Conservation (phyloP, 768 basidiomycete genomes). For the Cystofilobasidium macerans region DNA sequence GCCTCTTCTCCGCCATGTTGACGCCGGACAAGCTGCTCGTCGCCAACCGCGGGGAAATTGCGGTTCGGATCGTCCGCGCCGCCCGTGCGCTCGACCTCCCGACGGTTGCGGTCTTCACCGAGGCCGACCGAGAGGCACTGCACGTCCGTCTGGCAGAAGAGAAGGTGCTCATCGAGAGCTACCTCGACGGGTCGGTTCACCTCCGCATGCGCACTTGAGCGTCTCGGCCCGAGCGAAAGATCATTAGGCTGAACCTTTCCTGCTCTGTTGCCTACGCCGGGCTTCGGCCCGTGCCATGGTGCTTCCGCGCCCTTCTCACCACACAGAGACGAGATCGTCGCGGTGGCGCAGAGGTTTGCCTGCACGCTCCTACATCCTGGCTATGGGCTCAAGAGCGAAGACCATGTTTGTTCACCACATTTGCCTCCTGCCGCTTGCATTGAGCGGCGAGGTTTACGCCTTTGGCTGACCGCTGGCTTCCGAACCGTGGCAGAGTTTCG, state of each 20-base stretch:
- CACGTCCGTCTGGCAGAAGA: slow-evolving; percentile 53
- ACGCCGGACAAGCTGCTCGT: slow-evolving; percentile 45
- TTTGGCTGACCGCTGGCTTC: neutral
- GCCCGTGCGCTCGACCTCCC: slow-evolving; percentile 47
- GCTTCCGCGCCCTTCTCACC: neutral
- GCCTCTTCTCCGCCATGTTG: too few species aligned
- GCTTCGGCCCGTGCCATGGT: neutral
- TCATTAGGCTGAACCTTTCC: neutral
- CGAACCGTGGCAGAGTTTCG: slow-evolving; percentile 45
- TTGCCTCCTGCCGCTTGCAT: neutral
- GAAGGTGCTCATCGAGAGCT: slow-evolving; percentile 31
- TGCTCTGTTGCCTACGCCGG: too few species aligned
- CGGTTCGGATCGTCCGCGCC: slow-evolving; percentile 52
- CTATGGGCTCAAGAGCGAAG: slow-evolving; percentile 58
- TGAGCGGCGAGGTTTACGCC: neutral
- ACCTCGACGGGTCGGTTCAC: neutral
- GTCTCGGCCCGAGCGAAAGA: too few species aligned
- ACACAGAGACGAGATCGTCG: slow-evolving; percentile 38
- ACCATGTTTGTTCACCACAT: slow-evolving; percentile 34
- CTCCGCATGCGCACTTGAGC: too few species aligned
- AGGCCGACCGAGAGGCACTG: slow-evolving; percentile 49
- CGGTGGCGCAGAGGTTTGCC: slow-evolving; percentile 41
- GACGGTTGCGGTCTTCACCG: slow-evolving; percentile 52
- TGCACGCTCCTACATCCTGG: slow-evolving; percentile 54
- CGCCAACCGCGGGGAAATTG: slow-evolving; percentile 65